phyloP scores from a whole-genome alignment of 2,329 filamentous ascomycete genomes.

The Elsinoe perseae region DNA sequence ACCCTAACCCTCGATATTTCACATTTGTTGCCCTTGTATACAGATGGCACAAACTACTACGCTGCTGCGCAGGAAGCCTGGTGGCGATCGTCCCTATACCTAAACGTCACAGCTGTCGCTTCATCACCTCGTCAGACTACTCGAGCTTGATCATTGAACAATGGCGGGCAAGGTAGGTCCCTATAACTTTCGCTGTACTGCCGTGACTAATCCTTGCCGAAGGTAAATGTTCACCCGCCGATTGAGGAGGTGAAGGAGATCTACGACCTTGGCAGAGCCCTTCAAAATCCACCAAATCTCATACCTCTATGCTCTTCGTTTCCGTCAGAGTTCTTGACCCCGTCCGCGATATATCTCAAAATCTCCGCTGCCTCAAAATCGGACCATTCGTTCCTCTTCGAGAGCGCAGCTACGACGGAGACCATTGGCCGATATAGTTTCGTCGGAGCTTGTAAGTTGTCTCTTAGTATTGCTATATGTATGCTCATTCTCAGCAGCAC shows the following conservation, averaged over 20 bases:
- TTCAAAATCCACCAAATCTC: constrained; percentile 61
- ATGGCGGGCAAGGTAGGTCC: constrained; percentile 17
- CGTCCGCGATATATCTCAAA: constrained; percentile 91
- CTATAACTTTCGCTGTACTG: not conserved
- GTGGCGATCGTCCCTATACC: too few relatives aligned
- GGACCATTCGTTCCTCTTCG: constrained; percentile 86
- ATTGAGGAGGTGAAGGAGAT: constrained; percentile 53
- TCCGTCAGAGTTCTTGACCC: constrained; percentile 85
- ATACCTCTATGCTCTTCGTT: constrained; percentile 78
- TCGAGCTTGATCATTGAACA: too few relatives aligned
- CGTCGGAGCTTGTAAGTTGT: constrained; percentile 62
- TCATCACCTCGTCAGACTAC: too few relatives aligned
- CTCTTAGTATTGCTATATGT: not conserved
- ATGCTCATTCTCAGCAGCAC: constrained; percentile 37
- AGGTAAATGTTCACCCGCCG: constrained; percentile 50
- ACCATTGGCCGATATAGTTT: constrained; percentile 94
- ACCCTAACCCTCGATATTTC: constrained; percentile 1
- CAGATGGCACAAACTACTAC: not conserved
- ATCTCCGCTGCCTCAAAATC: constrained; percentile 61
- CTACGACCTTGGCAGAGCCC: constrained; percentile 43
- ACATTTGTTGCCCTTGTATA: not conserved
- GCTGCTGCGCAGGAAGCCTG: not conserved
- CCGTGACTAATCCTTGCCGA: constrained; percentile 2
- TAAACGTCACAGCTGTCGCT: too few relatives aligned
- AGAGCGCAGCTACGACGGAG: constrained; percentile 86